Conservation (phyloP, 331 rosid species). For the Quercus lobata region DNA sequence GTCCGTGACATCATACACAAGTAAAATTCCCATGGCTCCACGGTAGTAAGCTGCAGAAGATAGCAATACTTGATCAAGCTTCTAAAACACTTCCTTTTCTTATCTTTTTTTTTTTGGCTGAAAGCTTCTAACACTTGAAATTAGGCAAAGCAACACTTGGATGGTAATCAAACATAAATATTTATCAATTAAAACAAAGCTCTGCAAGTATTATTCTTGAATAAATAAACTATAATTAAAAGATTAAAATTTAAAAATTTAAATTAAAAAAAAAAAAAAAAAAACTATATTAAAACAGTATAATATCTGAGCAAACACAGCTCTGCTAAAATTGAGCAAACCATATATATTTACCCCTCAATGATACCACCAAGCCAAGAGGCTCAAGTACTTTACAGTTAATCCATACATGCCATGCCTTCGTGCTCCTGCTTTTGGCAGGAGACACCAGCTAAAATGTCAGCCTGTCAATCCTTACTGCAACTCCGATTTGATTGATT, state of each 20-base stretch:
- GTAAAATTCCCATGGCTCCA: slow-evolving; percentile 99
- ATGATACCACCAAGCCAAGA: neutral
- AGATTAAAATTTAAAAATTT: too few species aligned
- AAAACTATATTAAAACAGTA: neutral
- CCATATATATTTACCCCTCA: neutral
- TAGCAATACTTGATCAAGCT: neutral
- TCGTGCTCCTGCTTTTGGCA: neutral
- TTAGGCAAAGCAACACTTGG: neutral
- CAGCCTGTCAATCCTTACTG: neutral
- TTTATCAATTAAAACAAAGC: neutral
- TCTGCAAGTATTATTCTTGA: neutral
- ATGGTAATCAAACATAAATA: neutral
- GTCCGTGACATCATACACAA: slow-evolving; percentile 92
- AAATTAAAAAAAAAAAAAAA: neutral
- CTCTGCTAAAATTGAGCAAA: neutral
- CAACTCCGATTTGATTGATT: neutral
- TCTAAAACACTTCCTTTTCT: neutral
- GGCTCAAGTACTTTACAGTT: neutral
- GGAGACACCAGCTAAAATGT: neutral
- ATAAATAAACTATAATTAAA: neutral
- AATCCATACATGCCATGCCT: neutral
- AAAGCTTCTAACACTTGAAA: neutral
- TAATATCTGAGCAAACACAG: neutral
- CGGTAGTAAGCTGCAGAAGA: slow-evolving; percentile 85
- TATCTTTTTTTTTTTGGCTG: too few species aligned